Percentiles rank a stretch among this genome's conserved stretches.
Evolutionary conservation across 306 rosid species (phyloP).

Genomic region (Adenanthera pavonina): DNA sequence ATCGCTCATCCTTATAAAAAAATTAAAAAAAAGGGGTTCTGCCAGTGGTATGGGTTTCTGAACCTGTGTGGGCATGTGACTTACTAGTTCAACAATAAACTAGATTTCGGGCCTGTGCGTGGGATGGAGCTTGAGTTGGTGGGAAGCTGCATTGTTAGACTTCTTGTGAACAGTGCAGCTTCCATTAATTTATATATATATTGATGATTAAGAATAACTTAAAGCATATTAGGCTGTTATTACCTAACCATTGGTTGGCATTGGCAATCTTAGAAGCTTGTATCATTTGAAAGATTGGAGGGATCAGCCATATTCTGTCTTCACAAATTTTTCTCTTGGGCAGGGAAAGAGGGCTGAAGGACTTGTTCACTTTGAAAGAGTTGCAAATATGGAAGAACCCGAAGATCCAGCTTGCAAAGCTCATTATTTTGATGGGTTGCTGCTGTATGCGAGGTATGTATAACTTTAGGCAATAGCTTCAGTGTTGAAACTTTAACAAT

Average conservation of each 20-base stretch:
- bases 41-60: conserved; percentile 11
- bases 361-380: conserved; percentile 72
- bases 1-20: conserved; percentile 7
- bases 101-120: not conserved
- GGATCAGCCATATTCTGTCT: conserved; percentile 26
- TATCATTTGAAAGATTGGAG: conserved; percentile 26
- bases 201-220: too few relatives aligned
- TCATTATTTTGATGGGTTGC: conserved; percentile 80
- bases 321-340: conserved; percentile 30
- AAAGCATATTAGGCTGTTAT: not conserved
- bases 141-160: too few relatives aligned
- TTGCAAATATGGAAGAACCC: conserved; percentile 79
- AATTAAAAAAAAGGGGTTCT: not conserved
- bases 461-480: not conserved
- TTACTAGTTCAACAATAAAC: not conserved
- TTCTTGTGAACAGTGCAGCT: too few relatives aligned
- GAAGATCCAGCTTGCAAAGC: conserved; percentile 72
- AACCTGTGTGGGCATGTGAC: conserved; percentile 8
- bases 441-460: conserved; percentile 82
- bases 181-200: too few relatives aligned
- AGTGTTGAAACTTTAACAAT: conserved; percentile 7
- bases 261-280: conserved; percentile 24
- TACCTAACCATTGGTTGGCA: conserved; percentile 10
- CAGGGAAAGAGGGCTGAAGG: conserved; percentile 82
- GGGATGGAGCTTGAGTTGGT: too few relatives aligned